A percentile compares a stretch with the other conserved stretches of the same genome.
phyloP scores from a whole-genome alignment of 148 eudicot species.

The Euryodendron excelsum region DNA sequence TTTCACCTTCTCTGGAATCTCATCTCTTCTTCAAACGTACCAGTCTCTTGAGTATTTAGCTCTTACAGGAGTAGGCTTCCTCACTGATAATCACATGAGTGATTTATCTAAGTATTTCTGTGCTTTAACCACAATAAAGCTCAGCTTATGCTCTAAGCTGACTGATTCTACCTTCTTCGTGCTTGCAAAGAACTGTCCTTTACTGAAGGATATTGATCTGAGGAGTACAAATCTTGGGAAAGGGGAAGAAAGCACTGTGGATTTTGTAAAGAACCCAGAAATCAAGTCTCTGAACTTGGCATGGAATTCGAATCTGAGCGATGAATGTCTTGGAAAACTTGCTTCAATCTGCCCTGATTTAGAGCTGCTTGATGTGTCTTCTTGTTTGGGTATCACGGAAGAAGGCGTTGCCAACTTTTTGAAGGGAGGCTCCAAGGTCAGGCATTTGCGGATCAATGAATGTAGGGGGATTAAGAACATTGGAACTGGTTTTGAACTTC shows the following conservation, averaged over 20 bases:
- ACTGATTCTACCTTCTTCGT: slow-evolving; percentile 40
- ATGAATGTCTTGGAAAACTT: slow-evolving; percentile 46
- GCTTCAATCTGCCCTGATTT: slow-evolving; percentile 51
- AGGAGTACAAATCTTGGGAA: slow-evolving; percentile 36
- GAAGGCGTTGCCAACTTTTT: slow-evolving; percentile 49
- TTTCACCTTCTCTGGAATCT: slow-evolving; percentile 42
- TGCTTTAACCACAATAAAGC: slow-evolving; percentile 35
- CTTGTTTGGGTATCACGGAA: slow-evolving; percentile 37
- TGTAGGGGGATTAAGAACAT: slow-evolving; percentile 44
- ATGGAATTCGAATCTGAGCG: slow-evolving; percentile 34
- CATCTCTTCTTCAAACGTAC: slow-evolving; percentile 31
- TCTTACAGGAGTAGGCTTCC: slow-evolving; percentile 36
- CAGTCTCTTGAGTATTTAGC: slow-evolving; percentile 41
- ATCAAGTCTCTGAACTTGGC: slow-evolving; percentile 40
- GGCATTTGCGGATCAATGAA: slow-evolving; percentile 45
- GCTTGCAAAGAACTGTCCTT: slow-evolving; percentile 45
- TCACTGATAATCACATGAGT: slow-evolving; percentile 34
- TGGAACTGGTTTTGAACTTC: slow-evolving; percentile 42
- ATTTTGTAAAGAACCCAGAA: slow-evolving; percentile 22
- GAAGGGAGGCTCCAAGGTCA: slow-evolving; percentile 34
- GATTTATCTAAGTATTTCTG: slow-evolving; percentile 39
- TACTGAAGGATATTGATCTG: slow-evolving; percentile 46
- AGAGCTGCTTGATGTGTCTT: slow-evolving; percentile 50
- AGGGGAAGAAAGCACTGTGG: slow-evolving; percentile 25
- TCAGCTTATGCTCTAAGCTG: slow-evolving; percentile 36